These are phyloP conservation scores for Saksenaea oblongispora DNA, from an alignment of 371 early-diverging fungal species.

Conservation along the genomic window DNA sequence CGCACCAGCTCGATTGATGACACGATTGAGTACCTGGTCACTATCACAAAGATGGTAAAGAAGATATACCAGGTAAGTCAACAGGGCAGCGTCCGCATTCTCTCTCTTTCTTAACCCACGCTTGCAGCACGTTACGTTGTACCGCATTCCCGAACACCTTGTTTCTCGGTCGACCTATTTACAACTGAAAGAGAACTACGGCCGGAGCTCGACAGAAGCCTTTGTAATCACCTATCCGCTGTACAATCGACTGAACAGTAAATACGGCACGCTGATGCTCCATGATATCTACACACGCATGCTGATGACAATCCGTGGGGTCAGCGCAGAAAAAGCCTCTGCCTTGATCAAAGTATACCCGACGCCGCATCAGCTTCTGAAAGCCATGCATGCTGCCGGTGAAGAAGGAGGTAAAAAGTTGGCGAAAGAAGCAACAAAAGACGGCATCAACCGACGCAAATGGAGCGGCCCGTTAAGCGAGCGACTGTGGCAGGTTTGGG, in stretches of 20 bases:
- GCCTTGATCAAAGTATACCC: conserved; percentile 69
- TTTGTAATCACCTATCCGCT: conserved; percentile 60
- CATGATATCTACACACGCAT: conserved; percentile 77
- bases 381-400: conserved; percentile 28
- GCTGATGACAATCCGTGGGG: conserved; percentile 80
- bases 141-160: conserved; percentile 59
- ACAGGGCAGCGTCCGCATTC: background rate
- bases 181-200: conserved; percentile 47
- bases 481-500: conserved; percentile 64
- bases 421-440: conserved; percentile 29
- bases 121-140: conserved; percentile 29
- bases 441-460: conserved; percentile 46
- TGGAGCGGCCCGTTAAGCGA: conserved; percentile 55
- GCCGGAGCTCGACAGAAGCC: conserved; percentile 16
- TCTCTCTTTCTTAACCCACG: background rate
- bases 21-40: conserved; percentile 73
- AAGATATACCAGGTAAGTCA: conserved; percentile 40
- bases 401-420: conserved; percentile 21
- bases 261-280: conserved; percentile 64
- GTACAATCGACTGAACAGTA: conserved; percentile 68
- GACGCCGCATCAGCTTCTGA: conserved; percentile 61
- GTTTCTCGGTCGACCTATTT: conserved; percentile 56
- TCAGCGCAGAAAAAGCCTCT: conserved; percentile 81
- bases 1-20: conserved; percentile 71
- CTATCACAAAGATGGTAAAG: conserved; percentile 56